A percentile compares a stretch with the other conserved stretches of the same genome.
These are phyloP conservation scores for Phycomyces nitens DNA, from an alignment of 192 early-diverging fungal species.

Conservation along the genomic window DNA sequence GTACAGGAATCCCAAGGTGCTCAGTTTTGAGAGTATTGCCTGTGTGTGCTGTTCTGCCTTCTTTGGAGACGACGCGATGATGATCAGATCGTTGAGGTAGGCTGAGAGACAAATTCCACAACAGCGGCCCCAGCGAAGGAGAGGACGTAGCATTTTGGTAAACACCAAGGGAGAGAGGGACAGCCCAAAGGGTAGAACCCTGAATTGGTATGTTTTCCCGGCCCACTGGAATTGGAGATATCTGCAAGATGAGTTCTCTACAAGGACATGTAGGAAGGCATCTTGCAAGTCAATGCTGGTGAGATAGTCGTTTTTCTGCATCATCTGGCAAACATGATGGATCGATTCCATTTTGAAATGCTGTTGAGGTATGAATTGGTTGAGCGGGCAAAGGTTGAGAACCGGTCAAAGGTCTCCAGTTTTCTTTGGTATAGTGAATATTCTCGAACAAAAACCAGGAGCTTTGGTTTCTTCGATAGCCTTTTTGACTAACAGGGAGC, in stretches of 20 bases:
- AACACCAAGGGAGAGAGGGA: constrained; percentile 34
- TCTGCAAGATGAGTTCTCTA: no score
- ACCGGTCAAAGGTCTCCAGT: constrained; percentile 26
- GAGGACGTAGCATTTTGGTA: constrained; percentile 29
- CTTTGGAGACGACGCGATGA: no score
- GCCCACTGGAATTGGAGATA: no score
- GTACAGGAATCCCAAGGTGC: no score
- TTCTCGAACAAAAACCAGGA: constrained; percentile 9
- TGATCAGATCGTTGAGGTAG: no score
- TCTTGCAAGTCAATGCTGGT: no score
- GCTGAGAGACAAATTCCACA: no score
- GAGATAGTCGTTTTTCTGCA: no score
- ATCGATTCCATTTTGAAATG: constrained; percentile 30
- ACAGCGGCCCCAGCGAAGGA: no score
- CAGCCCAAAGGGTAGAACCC: constrained; percentile 28
- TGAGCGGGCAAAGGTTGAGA: constrained; percentile 20
- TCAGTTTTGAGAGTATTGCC: no score
- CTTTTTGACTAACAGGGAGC: neutral
- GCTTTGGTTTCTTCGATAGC: neutral
- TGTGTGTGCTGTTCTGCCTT: no score
- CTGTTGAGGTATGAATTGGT: constrained; percentile 10
- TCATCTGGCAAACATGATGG: constrained; percentile 8
- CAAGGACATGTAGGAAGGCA: no score
- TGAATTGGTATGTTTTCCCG: constrained; percentile 22
- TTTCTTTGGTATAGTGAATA: constrained; percentile 32